phyloP scores from a whole-genome alignment of 805 yeast species.

The Candida loeiensis region DNA sequence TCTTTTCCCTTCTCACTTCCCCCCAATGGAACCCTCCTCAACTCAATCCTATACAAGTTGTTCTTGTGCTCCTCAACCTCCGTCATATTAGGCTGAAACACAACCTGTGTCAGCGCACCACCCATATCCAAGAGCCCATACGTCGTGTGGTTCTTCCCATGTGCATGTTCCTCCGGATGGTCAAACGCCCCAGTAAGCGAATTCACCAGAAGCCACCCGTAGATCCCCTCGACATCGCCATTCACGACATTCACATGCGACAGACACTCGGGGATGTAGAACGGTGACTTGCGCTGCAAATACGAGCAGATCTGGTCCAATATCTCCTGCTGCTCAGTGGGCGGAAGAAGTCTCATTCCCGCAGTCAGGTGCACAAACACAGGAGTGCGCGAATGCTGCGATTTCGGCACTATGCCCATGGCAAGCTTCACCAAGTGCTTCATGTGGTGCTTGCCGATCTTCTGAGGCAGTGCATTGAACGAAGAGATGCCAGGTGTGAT shows the following conservation, averaged over 20 bases:
- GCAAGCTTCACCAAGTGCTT: slow-evolving; percentile 47
- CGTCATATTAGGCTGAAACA: slow-evolving; percentile 53
- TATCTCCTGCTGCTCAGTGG: slow-evolving; percentile 46
- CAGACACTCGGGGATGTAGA: slow-evolving; percentile 58
- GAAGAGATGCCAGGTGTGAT: slow-evolving; percentile 58
- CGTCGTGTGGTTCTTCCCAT: slow-evolving; percentile 44
- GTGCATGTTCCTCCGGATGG: slow-evolving; percentile 33
- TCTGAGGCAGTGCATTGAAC: slow-evolving; percentile 45
- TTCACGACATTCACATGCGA: slow-evolving; percentile 58
- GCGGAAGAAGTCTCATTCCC: slow-evolving; percentile 58
- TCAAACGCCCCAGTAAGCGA: slow-evolving; percentile 48
- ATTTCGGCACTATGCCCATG: slow-evolving; percentile 51
- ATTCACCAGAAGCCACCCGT: slow-evolving; percentile 65
- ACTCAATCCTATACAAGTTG: slow-evolving; percentile 43
- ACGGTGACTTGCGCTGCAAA: slow-evolving; percentile 43
- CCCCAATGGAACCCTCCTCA: slow-evolving; percentile 31
- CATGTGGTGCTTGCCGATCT: slow-evolving; percentile 51
- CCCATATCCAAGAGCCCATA: slow-evolving; percentile 63
- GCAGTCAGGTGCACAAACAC: slow-evolving; percentile 69
- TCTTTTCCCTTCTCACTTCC: slow-evolving; percentile 2
- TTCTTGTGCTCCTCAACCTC: slow-evolving; percentile 44
- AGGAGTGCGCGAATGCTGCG: slow-evolving; percentile 62
- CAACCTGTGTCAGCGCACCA: slow-evolving; percentile 63
- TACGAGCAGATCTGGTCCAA: slow-evolving; percentile 49
- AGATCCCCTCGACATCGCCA: slow-evolving; percentile 64